Evolutionary conservation across 1,139 yeast genomes (phyloP).

Genomic region (Geotrichum bryndzae): DNA sequence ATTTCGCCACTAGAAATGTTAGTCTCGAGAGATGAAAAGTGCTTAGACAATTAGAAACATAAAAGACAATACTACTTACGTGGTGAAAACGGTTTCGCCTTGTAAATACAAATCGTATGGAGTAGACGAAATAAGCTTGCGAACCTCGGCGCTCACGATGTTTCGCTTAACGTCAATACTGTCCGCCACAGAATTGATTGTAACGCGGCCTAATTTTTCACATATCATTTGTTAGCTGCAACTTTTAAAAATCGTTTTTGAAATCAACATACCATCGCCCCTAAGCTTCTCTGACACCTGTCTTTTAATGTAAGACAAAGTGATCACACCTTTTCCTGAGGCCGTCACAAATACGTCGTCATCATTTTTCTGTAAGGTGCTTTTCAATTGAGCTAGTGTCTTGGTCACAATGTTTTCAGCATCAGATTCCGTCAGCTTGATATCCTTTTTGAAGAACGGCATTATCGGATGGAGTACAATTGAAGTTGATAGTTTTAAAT

Average conservation of each 20-base stretch:
- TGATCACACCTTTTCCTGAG: constrained; percentile 22
- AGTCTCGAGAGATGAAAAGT: neutral
- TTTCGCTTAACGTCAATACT: constrained; percentile 10
- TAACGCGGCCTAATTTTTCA: constrained; percentile 8
- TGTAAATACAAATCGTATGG: constrained; percentile 10
- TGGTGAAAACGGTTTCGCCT: constrained; percentile 13
- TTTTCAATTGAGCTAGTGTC: constrained; percentile 16
- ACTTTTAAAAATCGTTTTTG: neutral
- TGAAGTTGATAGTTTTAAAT: neutral
- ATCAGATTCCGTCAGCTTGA: constrained; percentile 21
- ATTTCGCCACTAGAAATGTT: constrained; percentile 11
- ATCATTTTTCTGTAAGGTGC: constrained; percentile 8
- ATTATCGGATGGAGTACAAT: neutral
- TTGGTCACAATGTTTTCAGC: constrained; percentile 19
- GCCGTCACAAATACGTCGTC: constrained; percentile 22
- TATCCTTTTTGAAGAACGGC: neutral
- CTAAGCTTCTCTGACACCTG: constrained; percentile 20
- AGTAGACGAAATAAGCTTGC: neutral
- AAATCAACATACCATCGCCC: constrained; percentile 16
- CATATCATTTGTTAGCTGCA: neutral
- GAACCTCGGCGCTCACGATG: constrained; percentile 6
- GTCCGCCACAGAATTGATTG: constrained; percentile 11
- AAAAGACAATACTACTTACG: neutral
- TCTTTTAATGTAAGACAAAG: constrained; percentile 19
- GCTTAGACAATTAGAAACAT: neutral